A percentile compares a stretch with the other conserved stretches of the same genome.
These are phyloP conservation scores for Triticum timopheevii DNA, from an alignment of 176 grass and related monocot genomes.

Conservation along the genomic window DNA sequence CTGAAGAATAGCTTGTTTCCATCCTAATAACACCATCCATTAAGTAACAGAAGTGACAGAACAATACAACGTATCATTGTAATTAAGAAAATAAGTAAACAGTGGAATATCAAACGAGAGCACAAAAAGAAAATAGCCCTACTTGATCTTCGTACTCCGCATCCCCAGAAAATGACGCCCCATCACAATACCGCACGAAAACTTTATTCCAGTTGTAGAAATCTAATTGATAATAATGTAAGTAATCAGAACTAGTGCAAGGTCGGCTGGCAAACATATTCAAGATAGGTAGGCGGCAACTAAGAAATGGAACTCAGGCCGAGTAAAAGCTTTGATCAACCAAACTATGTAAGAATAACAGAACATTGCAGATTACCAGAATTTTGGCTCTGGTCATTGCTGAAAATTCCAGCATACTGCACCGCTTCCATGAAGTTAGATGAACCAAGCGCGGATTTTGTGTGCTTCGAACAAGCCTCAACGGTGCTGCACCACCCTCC, in stretches of 20 bases:
- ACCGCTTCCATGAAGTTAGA: neutral
- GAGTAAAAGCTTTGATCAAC: neutral
- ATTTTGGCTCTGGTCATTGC: neutral
- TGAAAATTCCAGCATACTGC: neutral
- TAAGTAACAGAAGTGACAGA: neutral
- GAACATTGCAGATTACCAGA: neutral
- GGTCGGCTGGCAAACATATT: neutral
- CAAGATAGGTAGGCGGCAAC: neutral
- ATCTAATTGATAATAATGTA: constrained; percentile 31
- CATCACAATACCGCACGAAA: constrained; percentile 74
- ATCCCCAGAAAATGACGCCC: constrained; percentile 74
- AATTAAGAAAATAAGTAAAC: neutral
- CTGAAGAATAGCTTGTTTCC: constrained; percentile 48
- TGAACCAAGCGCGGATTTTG: neutral
- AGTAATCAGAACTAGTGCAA: neutral
- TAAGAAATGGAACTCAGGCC: neutral
- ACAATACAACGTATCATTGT: neutral
- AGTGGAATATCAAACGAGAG: neutral
- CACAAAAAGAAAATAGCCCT: neutral
- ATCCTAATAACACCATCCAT: constrained; percentile 32
- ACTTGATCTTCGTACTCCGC: constrained; percentile 49
- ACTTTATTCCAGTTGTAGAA: constrained; percentile 91
- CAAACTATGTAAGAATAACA: neutral
- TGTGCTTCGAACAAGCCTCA: neutral
- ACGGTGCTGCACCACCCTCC: constrained; percentile 1